These are phyloP conservation scores for Chaetomium strumarium DNA, from an alignment of 2,329 filamentous ascomycete genomes.

Conservation along the genomic window DNA sequence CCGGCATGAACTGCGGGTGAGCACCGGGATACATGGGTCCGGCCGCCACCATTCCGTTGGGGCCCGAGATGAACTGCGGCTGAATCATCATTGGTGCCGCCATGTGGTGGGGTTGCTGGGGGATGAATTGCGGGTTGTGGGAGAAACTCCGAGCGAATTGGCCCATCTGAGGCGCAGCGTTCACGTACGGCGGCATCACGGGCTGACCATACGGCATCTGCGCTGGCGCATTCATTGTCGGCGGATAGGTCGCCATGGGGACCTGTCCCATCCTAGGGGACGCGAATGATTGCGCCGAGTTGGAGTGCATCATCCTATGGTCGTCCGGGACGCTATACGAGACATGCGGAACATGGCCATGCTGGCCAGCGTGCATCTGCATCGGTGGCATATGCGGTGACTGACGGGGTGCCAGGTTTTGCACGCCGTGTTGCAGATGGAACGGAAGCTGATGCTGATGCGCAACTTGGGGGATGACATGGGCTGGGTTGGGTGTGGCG, in stretches of 20 bases:
- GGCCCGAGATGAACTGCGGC: conserved; percentile 65
- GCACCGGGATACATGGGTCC: conserved; percentile 71
- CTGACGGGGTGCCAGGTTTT: conserved; percentile 60
- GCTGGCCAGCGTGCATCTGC: conserved; percentile 69
- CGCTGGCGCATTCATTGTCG: conserved; percentile 60
- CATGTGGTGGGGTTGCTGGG: conserved; percentile 65
- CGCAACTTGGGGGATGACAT: conserved; percentile 65
- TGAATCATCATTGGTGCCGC: conserved; percentile 79
- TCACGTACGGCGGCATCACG: conserved; percentile 65
- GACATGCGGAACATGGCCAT: conserved; percentile 58
- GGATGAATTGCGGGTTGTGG: conserved; percentile 66
- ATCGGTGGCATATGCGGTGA: conserved; percentile 73
- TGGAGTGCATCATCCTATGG: conserved; percentile 83
- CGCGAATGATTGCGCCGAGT: conserved; percentile 75
- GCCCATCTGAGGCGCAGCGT: conserved; percentile 64
- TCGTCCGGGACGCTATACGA: conserved; percentile 72
- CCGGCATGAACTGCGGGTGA: conserved; percentile 59
- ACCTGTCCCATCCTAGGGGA: conserved; percentile 73
- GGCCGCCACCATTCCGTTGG: conserved; percentile 62
- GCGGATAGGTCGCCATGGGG: conserved; percentile 59
- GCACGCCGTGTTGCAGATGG: conserved; percentile 70
- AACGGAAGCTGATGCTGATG: conserved; percentile 81
- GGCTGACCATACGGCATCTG: conserved; percentile 68
- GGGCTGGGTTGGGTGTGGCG: conserved; percentile 62
- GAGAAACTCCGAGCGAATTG: conserved; percentile 62